phyloP scores from a whole-genome alignment of 2,329 filamentous ascomycete genomes.

The Ophiostoma angusticollis region DNA sequence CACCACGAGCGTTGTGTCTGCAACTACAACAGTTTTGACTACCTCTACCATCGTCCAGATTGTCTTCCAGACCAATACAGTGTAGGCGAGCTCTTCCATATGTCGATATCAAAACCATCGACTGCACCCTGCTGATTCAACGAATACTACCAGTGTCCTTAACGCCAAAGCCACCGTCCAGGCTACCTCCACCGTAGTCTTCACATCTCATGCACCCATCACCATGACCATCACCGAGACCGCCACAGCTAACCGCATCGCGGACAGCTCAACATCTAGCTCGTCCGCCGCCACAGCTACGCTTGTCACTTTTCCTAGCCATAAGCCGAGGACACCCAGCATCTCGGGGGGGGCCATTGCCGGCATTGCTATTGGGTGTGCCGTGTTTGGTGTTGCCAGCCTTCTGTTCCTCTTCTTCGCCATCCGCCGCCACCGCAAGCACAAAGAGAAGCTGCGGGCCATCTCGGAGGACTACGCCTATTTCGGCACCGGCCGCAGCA shows the following conservation, averaged over 20 bases:
- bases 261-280: background rate
- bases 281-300: background rate
- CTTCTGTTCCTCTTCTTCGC: constrained; percentile 2
- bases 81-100: constrained; percentile 7
- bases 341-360: constrained; percentile 13
- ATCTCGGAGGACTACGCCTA: constrained; percentile 22
- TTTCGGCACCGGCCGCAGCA: constrained; percentile 23
- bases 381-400: constrained; percentile 5
- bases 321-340: background rate
- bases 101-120: too few species aligned
- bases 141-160: constrained; percentile 8
- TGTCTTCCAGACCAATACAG: constrained; percentile 9
- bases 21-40: constrained; percentile 2
- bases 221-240: constrained; percentile 12
- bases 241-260: constrained; percentile 1
- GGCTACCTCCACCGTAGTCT: constrained; percentile 13
- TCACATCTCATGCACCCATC: constrained; percentile 8
- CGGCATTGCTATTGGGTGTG: constrained; percentile 14
- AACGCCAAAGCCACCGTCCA: constrained; percentile 13
- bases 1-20: constrained; percentile 1
- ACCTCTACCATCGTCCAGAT: constrained; percentile 6
- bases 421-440: constrained; percentile 4
- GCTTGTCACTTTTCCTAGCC: background rate
- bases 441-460: background rate
- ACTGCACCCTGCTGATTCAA: too few species aligned